Evolutionary conservation across 1,284 basidiomycete species (phyloP), one percentile per base, ranked within the genome.

Genomic region (Leccinum subrobustum): DNA sequence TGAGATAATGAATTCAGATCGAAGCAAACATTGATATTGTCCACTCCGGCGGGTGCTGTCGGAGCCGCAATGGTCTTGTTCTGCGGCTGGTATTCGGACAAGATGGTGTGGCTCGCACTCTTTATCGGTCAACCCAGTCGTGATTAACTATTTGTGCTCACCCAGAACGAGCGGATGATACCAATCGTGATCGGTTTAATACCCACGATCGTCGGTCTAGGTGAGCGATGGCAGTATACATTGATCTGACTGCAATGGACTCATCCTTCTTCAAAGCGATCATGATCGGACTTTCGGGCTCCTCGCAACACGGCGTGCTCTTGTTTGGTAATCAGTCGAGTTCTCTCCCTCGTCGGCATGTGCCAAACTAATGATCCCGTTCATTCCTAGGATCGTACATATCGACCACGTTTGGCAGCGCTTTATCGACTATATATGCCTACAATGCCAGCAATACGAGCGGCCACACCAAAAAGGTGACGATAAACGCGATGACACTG

Each of bases 391-490:
- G 77, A 11, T 77, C 78, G 7, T 86, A 87, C 64, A 73, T 89
- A n/a, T 78, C 83, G 33, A 78, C 79, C 16, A 83, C 83, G 2
- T 88, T 83, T 64, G 85, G 86, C 8, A 84, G 83, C 52, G 81
- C 85, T 0, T 71, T 89, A 3, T 81, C 85, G 0, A 81, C 82
- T 0, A 78, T 89, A 18, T 89, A 87, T 63, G 83, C 85, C 0
- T 89, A 86, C 66, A 87, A 87, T 58, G 85, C 85, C 1, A 83
- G 82, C 54, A 88, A 89, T 67, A 87, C 83, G 0, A 81, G 81
- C 48, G 87, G 86, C 2, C 83, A 86, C 57, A 89, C 86, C 2
- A 89, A 89, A 77, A 89, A 76, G 67, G 72, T 73, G 39, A 74
- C 70, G 47, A 71, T 72, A 50, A 75, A 73, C 31, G 69, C 68